Evolutionary conservation across 305 asterid species (phyloP).

Genomic region (Solanum hybrid): DNA sequence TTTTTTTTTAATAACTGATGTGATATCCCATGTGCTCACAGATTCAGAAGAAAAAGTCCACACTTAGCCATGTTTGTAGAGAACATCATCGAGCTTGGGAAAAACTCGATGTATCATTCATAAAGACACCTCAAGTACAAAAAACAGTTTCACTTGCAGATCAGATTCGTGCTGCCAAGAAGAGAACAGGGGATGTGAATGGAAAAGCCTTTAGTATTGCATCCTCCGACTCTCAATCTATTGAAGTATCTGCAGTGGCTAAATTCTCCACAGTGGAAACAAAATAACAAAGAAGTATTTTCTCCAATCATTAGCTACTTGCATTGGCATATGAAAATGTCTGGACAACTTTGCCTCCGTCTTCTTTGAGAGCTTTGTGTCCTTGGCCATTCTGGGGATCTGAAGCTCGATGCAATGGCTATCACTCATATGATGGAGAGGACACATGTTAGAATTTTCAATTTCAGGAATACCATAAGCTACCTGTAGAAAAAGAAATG

Average conservation of each 20-base stretch:
- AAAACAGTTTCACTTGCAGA: conserved; percentile 57
- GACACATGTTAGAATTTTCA: neutral
- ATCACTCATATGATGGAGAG: neutral
- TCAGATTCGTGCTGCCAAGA: conserved; percentile 73
- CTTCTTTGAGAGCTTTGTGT: neutral
- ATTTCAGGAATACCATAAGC: neutral
- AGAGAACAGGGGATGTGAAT: conserved; percentile 23
- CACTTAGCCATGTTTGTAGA: conserved; percentile 28
- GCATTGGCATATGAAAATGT: neutral
- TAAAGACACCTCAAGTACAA: conserved; percentile 24
- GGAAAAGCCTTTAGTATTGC: neutral
- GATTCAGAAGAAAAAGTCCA: conserved; percentile 60
- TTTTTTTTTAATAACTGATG: neutral
- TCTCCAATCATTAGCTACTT: neutral
- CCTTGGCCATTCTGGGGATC: neutral
- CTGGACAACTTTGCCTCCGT: neutral
- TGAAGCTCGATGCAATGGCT: neutral
- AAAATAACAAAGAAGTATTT: neutral
- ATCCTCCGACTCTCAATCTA: neutral
- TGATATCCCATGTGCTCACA: conserved; percentile 17
- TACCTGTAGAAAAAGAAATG: neutral
- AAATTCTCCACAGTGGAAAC: neutral
- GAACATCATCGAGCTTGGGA: conserved; percentile 54
- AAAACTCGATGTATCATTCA: conserved; percentile 40
- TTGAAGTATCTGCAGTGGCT: neutral